Percentiles rank a stretch among this genome's conserved stretches.
These are phyloP conservation scores for Backusella parvicylindrica DNA, from an alignment of 192 early-diverging fungal genomes.

Conservation along the genomic window DNA sequence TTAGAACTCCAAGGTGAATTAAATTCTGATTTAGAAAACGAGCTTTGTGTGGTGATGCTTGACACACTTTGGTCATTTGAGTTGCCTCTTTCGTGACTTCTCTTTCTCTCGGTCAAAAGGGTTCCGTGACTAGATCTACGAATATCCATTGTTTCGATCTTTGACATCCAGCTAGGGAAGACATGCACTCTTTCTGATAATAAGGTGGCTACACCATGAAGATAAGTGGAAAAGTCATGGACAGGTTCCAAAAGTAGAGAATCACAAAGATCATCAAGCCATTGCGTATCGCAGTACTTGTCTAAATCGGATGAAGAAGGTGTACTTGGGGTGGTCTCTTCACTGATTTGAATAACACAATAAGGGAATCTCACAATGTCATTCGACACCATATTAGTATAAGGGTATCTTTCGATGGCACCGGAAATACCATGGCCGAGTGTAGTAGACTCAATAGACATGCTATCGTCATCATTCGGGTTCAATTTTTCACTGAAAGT, in stretches of 20 bases:
- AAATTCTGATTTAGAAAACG: neutral
- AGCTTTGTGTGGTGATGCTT: slow-evolving; percentile 1
- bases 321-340: neutral
- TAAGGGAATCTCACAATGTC: slow-evolving; percentile 8
- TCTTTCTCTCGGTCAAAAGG: neutral
- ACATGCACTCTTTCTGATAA: neutral
- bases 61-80: neutral
- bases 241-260: slow-evolving; percentile 12
- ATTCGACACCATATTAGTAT: neutral
- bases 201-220: slow-evolving; percentile 8
- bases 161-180: slow-evolving; percentile 10
- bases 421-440: neutral
- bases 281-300: neutral
- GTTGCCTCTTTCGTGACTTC: neutral
- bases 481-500: neutral
- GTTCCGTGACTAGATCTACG: neutral
- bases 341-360: slow-evolving; percentile 12
- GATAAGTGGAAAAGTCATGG: slow-evolving; percentile 6
- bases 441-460: neutral
- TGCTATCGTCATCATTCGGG: neutral
- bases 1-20: slow-evolving; percentile 3
- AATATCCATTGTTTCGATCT: slow-evolving; percentile 1
- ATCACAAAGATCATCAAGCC: neutral
- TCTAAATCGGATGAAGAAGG: neutral
- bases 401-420: neutral